Evolutionary conservation across 768 basidiomycete species (phyloP).

Genomic region (Auriscalpium vulgare): DNA sequence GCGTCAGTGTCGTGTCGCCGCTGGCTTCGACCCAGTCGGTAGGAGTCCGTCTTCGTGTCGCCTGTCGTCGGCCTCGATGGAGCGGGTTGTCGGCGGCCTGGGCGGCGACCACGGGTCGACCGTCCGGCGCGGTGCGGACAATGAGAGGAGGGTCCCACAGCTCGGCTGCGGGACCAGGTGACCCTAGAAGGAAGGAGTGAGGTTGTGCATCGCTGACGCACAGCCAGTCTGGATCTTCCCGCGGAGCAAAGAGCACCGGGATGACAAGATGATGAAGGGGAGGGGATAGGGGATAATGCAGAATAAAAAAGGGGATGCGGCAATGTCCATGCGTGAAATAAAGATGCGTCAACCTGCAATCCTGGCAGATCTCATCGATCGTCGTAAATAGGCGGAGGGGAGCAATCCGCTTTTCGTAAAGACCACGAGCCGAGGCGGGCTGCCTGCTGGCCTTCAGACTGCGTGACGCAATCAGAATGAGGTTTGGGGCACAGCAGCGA

Average conservation of each 20-base stretch:
- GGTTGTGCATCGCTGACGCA: slow-evolving; percentile 17
- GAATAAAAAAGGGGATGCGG: slow-evolving; percentile 6
- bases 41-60: slow-evolving; percentile 43
- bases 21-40: slow-evolving; percentile 44
- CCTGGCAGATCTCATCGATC: slow-evolving; percentile 18
- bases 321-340: slow-evolving; percentile 14
- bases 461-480: slow-evolving; percentile 36
- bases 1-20: slow-evolving; percentile 54
- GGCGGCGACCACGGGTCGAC: slow-evolving; percentile 11
- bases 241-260: slow-evolving; percentile 7
- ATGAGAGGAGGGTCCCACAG: slow-evolving; percentile 3
- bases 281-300: slow-evolving; percentile 7
- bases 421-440: slow-evolving; percentile 7
- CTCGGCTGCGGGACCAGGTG: slow-evolving; percentile 11
- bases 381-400: slow-evolving; percentile 13
- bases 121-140: slow-evolving; percentile 7
- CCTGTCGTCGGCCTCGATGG: slow-evolving; percentile 8
- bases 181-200: slow-evolving; percentile 9
- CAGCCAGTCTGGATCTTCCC: slow-evolving; percentile 10
- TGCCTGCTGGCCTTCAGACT: background rate
- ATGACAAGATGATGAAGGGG: slow-evolving; percentile 3
- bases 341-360: slow-evolving; percentile 12
- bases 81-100: slow-evolving; percentile 7
- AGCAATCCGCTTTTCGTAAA: slow-evolving; percentile 15
- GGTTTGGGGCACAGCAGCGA: slow-evolving; percentile 41